phyloP scores from a whole-genome alignment of 2,329 filamentous ascomycete species.

The Sarocladiaceae sp. region DNA sequence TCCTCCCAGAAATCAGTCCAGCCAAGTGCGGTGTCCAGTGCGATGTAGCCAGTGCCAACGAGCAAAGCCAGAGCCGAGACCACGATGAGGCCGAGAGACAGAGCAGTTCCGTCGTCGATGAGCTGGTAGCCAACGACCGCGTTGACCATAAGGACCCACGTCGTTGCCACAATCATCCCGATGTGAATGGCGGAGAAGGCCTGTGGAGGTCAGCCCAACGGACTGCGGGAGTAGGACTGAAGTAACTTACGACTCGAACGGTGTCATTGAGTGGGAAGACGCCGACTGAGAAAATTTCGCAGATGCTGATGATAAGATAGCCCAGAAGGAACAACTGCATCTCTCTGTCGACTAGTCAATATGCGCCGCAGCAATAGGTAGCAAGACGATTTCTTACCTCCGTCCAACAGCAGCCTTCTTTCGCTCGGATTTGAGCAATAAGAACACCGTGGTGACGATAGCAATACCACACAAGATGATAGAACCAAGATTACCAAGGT shows the following conservation, averaged over 20 bases:
- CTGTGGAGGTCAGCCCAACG: slow-evolving; percentile 35
- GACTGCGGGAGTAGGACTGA: background rate
- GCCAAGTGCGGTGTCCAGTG: slow-evolving; percentile 81
- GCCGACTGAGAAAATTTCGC: slow-evolving; percentile 94
- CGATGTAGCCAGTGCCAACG: slow-evolving; percentile 90
- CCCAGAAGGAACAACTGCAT: slow-evolving; percentile 90
- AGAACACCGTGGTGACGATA: slow-evolving; percentile 58
- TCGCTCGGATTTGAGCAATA: slow-evolving; percentile 75
- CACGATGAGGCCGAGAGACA: slow-evolving; percentile 72
- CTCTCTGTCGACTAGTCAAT: slow-evolving; percentile 53
- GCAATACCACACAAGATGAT: slow-evolving; percentile 77
- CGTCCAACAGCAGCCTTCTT: slow-evolving; percentile 92
- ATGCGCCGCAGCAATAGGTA: background rate
- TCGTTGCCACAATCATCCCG: slow-evolving; percentile 78
- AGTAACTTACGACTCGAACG: slow-evolving; percentile 63
- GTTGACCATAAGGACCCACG: slow-evolving; percentile 89
- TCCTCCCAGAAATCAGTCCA: slow-evolving; percentile 76
- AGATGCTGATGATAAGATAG: slow-evolving; percentile 83
- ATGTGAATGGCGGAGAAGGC: slow-evolving; percentile 88
- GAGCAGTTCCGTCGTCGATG: slow-evolving; percentile 82
- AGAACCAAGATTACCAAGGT: slow-evolving; percentile 85
- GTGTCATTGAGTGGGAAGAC: slow-evolving; percentile 69
- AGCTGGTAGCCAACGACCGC: slow-evolving; percentile 89
- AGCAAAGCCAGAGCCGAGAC: slow-evolving; percentile 67
- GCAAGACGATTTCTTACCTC: slow-evolving; percentile 61